phyloP scores from a whole-genome alignment of 495 filamentous ascomycete genomes.

The Paragyromitra xinjiangensis region DNA sequence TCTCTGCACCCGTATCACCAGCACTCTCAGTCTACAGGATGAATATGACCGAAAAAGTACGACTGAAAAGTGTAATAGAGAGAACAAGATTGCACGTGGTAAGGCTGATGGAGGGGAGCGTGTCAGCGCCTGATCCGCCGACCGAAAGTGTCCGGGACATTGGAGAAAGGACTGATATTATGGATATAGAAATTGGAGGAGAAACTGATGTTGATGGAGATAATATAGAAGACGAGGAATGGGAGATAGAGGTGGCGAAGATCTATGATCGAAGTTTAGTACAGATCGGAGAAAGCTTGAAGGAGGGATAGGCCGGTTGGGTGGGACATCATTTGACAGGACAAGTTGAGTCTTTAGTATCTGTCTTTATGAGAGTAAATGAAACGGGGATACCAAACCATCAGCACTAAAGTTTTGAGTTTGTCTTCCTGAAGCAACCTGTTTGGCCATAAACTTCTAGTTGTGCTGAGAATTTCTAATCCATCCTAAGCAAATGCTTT shows the following conservation, averaged over 20 bases:
- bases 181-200: constrained; percentile 11
- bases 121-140: constrained; percentile 9
- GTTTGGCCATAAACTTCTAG: no score
- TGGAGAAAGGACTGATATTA: constrained; percentile 9
- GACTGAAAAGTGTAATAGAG: constrained; percentile 53
- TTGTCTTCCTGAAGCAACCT: no score
- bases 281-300: constrained; percentile 42
- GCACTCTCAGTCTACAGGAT: constrained; percentile 27
- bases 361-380: neutral
- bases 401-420: no score
- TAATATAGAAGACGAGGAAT: constrained; percentile 27
- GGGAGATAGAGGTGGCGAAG: constrained; percentile 53
- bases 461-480: no score
- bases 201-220: constrained; percentile 28
- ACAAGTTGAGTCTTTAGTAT: neutral
- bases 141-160: neutral
- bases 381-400: neutral
- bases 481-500: no score
- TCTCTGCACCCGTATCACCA: constrained; percentile 9
- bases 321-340: neutral
- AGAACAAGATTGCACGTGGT: constrained; percentile 56
- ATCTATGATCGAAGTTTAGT: constrained; percentile 49
- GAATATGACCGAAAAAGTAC: constrained; percentile 56
- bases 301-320: neutral
- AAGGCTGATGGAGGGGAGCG: constrained; percentile 31